Conservation (phyloP, 2,329 filamentous ascomycete species). For the Cadophora sp. region DNA sequence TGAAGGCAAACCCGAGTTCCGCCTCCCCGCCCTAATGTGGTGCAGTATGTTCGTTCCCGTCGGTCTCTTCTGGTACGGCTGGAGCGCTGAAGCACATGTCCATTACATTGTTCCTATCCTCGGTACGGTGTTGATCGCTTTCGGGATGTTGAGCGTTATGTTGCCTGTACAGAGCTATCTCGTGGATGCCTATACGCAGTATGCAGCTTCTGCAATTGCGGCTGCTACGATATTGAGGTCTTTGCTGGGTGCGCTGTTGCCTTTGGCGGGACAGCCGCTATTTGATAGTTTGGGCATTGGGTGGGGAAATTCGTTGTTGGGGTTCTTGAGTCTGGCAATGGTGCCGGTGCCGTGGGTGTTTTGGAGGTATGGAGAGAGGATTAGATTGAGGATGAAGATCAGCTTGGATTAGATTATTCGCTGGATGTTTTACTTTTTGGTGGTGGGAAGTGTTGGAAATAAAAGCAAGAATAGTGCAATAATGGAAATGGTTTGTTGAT, state of each 20-base stretch:
- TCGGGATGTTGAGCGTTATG: background rate
- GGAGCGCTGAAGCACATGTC: background rate
- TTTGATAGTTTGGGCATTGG: slow-evolving; percentile 49
- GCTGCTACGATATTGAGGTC: slow-evolving; percentile 19
- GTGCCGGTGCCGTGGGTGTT: slow-evolving; percentile 22
- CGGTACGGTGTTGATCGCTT: background rate
- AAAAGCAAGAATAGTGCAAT: background rate
- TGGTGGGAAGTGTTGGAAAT: background rate
- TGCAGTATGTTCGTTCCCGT: slow-evolving; percentile 32
- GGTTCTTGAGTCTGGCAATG: slow-evolving; percentile 51
- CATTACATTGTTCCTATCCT: background rate
- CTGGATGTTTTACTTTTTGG: background rate
- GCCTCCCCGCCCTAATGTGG: slow-evolving; percentile 51
- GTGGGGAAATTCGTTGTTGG: slow-evolving; percentile 56
- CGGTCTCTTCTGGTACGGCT: background rate
- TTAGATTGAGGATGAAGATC: slow-evolving; percentile 21
- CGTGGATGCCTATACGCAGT: too few species aligned
- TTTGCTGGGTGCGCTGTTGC: slow-evolving; percentile 18
- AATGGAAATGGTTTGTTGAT: background rate
- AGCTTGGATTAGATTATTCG: slow-evolving; percentile 12
- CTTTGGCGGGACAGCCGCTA: slow-evolving; percentile 39
- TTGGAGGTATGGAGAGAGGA: slow-evolving; percentile 25
- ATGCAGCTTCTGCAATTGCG: slow-evolving; percentile 10
- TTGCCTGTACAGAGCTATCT: too few species aligned
- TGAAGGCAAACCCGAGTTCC: slow-evolving; percentile 39